Percentiles rank a stretch among this genome's conserved stretches.
These are phyloP conservation scores for Neoboletus brunneissimus DNA, from an alignment of 768 basidiomycete genomes.

Conservation along the genomic window DNA sequence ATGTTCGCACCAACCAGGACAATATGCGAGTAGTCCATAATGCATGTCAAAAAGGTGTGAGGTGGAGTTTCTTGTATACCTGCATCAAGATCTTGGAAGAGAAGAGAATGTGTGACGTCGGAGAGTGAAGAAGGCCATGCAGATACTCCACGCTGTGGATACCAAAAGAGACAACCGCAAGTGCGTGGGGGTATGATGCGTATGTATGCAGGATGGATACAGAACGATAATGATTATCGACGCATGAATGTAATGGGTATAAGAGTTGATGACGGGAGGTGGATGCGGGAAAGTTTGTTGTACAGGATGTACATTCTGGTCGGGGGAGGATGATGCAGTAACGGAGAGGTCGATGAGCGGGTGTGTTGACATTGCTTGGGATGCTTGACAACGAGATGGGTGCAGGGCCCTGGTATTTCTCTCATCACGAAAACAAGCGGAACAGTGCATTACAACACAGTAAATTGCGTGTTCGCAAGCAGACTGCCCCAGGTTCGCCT, in stretches of 20 bases:
- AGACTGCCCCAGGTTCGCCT: conserved; percentile 14
- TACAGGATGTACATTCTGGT: conserved; percentile 23
- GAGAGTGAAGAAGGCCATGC: conserved; percentile 10
- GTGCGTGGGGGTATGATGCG: conserved; percentile 27
- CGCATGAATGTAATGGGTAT: conserved; percentile 31
- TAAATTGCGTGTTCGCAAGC: conserved; percentile 23
- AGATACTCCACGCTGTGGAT: conserved; percentile 15
- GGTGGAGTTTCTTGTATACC: conserved; percentile 18
- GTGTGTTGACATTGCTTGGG: conserved; percentile 1
- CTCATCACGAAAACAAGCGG: conserved; percentile 28
- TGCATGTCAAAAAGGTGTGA: conserved; percentile 27
- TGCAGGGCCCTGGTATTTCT: conserved; percentile 29
- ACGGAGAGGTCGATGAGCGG: conserved; percentile 1
- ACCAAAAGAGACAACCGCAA: conserved; percentile 19
- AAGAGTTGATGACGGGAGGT: conserved; percentile 10
- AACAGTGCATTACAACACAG: conserved; percentile 30
- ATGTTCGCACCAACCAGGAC: conserved; percentile 19
- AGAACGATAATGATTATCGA: conserved; percentile 32
- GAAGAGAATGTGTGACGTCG: conserved; percentile 15
- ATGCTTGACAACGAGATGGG: no score
- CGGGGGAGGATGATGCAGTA: conserved; percentile 5
- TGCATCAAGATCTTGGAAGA: conserved; percentile 15
- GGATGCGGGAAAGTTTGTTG: conserved; percentile 15
- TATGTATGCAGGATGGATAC: conserved; percentile 34
- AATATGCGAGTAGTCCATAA: conserved; percentile 29